Conservation (phyloP, 2,329 filamentous ascomycete genomes). For the Xylaria sp. region DNA sequence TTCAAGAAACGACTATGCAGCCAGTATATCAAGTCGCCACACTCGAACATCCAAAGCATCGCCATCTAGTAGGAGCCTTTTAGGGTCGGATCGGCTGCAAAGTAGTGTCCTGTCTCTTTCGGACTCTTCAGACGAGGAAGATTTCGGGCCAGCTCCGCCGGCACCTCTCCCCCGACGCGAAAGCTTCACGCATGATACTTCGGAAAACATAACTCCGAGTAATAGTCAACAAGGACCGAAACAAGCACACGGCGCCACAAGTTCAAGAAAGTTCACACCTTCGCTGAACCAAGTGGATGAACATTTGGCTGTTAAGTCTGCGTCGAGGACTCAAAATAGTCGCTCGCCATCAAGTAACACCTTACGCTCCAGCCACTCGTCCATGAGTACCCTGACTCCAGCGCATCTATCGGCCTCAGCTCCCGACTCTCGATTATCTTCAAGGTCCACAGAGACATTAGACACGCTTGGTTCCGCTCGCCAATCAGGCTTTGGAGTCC, state of each 20-base stretch:
- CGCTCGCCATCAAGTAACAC: constrained; percentile 43
- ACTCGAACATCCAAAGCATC: constrained; percentile 66
- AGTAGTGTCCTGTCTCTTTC: constrained; percentile 67
- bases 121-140: constrained; percentile 59
- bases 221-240: constrained; percentile 20
- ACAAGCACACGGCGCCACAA: constrained; percentile 15
- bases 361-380: constrained; percentile 42
- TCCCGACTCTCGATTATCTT: constrained; percentile 53
- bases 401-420: constrained; percentile 36
- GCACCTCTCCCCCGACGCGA: constrained; percentile 50
- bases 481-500: constrained; percentile 48
- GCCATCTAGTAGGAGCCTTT: constrained; percentile 59
- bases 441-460: constrained; percentile 52
- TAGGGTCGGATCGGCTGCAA: constrained; percentile 63
- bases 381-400: constrained; percentile 41
- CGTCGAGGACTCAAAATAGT: constrained; percentile 38
- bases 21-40: constrained; percentile 65
- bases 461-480: constrained; percentile 46
- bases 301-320: constrained; percentile 55
- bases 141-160: constrained; percentile 48
- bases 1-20: constrained; percentile 56
- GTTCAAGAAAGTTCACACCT: constrained; percentile 39
- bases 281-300: constrained; percentile 56
- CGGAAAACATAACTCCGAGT: constrained; percentile 17
- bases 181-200: constrained; percentile 42